phyloP scores from a whole-genome alignment of 495 filamentous ascomycete genomes.

The Talaromyces adpressus region DNA sequence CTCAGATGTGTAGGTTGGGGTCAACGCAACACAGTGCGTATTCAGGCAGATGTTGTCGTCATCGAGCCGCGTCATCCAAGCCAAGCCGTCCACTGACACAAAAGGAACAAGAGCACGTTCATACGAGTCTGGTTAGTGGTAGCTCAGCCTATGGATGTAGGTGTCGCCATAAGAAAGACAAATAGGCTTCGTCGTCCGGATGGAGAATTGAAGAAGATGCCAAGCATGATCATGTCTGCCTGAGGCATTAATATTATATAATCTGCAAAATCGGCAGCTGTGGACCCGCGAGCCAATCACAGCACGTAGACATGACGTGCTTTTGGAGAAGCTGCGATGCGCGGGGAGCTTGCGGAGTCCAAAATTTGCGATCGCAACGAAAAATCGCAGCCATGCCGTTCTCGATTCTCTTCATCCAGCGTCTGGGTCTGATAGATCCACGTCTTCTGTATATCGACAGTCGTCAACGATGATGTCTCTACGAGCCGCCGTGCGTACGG shows the following conservation, averaged over 20 bases:
- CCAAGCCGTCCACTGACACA: background rate
- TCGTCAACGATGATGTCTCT: background rate
- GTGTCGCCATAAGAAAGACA: background rate
- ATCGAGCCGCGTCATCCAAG: constrained; percentile 6
- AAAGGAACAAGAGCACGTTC: background rate
- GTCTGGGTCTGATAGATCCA: background rate
- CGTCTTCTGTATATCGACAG: background rate
- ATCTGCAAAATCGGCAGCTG: background rate
- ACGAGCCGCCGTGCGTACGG: background rate
- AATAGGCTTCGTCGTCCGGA: background rate
- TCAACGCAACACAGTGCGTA: background rate
- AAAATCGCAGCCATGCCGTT: background rate
- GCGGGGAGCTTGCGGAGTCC: constrained; percentile 1
- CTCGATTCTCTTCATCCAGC: background rate
- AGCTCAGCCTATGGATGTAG: background rate
- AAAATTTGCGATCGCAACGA: background rate
- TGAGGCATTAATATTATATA: background rate
- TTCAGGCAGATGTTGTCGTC: background rate
- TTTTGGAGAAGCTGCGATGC: constrained; percentile 1
- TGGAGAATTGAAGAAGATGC: background rate
- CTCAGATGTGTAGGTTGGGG: background rate
- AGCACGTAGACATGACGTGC: constrained; percentile 2
- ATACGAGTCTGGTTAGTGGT: background rate
- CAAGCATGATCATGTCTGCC: background rate
- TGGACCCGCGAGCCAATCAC: background rate